These are phyloP conservation scores for Macrocybe sp. DNA, from an alignment of 1,284 basidiomycete genomes.

Conservation along the genomic window DNA sequence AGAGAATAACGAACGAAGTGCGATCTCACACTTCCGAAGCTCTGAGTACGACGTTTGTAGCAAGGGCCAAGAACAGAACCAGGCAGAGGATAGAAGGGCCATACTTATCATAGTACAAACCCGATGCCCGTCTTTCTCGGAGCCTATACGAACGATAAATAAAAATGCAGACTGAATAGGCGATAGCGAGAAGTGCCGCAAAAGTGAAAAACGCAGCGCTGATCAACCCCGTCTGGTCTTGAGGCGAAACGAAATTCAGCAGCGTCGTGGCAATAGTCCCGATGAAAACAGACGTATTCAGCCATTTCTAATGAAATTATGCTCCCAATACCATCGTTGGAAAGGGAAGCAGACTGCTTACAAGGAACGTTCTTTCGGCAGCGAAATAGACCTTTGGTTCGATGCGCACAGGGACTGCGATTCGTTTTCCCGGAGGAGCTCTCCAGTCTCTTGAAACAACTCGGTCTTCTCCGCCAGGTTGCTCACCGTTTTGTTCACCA, in stretches of 20 bases:
- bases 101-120: constrained; percentile 84
- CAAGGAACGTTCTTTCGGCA: constrained; percentile 88
- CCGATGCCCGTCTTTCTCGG: constrained; percentile 69
- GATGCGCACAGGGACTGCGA: constrained; percentile 89
- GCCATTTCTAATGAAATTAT: constrained; percentile 69
- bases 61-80: constrained; percentile 66
- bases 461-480: constrained; percentile 42
- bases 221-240: constrained; percentile 77
- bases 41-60: constrained; percentile 71
- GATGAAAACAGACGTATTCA: constrained; percentile 88
- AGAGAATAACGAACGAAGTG: not conserved
- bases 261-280: constrained; percentile 86
- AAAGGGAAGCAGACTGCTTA: constrained; percentile 28
- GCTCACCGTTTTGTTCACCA: constrained; percentile 34
- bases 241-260: constrained; percentile 81
- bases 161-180: constrained; percentile 87
- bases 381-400: constrained; percentile 99
- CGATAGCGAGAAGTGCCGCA: constrained; percentile 84
- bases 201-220: constrained; percentile 87
- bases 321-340: not conserved
- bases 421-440: constrained; percentile 85
- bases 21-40: constrained; percentile 35
- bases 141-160: constrained; percentile 81
- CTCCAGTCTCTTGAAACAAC: constrained; percentile 70
- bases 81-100: constrained; percentile 79